phyloP scores from a whole-genome alignment of 2,329 filamentous ascomycete genomes.

The Stemphylium beticola region DNA sequence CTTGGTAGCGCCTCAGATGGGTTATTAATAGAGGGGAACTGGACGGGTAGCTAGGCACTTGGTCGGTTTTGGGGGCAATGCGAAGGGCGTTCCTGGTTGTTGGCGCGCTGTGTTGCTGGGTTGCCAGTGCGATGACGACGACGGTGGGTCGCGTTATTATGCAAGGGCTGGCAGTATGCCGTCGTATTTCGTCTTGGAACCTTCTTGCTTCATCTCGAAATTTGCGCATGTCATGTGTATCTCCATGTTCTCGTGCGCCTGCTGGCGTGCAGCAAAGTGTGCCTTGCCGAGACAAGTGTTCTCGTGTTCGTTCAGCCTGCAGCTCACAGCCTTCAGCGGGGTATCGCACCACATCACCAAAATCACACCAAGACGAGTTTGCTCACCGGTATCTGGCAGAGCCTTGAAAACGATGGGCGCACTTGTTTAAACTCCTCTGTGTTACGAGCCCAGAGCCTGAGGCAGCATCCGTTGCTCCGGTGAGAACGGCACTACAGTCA shows the following conservation, averaged over 20 bases:
- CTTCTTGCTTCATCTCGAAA: not conserved
- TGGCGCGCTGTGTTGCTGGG: not conserved
- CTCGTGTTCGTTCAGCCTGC: constrained; percentile 5
- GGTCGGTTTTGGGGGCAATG: no score
- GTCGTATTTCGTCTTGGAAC: not conserved
- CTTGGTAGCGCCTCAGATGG: constrained; percentile 1
- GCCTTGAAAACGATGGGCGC: no score
- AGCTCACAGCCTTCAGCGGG: not conserved
- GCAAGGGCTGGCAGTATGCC: not conserved
- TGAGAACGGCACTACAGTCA: not conserved
- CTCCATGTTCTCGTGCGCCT: not conserved
- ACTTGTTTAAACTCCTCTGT: no score
- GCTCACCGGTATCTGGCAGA: not conserved
- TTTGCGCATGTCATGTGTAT: not conserved
- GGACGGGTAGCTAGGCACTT: not conserved
- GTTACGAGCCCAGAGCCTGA: no score
- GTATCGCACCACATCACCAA: not conserved
- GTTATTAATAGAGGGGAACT: constrained; percentile 13
- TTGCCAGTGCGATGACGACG: not conserved
- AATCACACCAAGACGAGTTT: not conserved
- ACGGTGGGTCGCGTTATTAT: not conserved
- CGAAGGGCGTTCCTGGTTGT: not conserved
- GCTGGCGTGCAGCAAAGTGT: not conserved
- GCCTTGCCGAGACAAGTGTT: not conserved
- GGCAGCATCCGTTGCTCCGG: not conserved